These are phyloP conservation scores for Berkeleyomyces basicola DNA, from an alignment of 2,329 filamentous ascomycete genomes.

Conservation along the genomic window DNA sequence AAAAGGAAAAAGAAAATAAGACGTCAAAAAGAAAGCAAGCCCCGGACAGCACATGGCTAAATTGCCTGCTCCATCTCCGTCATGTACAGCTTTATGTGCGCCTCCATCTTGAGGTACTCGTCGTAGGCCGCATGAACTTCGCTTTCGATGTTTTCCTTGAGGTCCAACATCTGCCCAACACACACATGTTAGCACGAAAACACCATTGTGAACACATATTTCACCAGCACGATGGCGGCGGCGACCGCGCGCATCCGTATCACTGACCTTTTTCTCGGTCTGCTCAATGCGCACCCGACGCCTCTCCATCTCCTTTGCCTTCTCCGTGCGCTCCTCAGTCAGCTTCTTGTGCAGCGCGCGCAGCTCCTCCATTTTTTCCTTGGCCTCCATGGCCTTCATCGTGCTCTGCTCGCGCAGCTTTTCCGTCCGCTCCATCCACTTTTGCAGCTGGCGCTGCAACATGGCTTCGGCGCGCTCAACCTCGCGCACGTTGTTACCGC, in stretches of 20 bases:
- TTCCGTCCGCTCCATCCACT: conserved; percentile 76
- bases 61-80: conserved; percentile 96
- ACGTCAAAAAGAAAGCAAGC: neutral
- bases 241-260: neutral
- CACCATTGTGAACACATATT: neutral
- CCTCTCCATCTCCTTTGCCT: conserved; percentile 82
- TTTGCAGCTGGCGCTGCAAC: conserved; percentile 65
- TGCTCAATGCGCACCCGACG: conserved; percentile 89
- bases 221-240: no score
- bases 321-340: conserved; percentile 70
- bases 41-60: conserved; percentile 15
- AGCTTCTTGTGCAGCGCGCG: conserved; percentile 62
- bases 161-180: conserved; percentile 67
- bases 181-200: conserved; percentile 11
- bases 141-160: conserved; percentile 93
- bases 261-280: conserved; percentile 89
- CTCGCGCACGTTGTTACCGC: conserved; percentile 77
- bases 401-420: conserved; percentile 65
- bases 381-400: conserved; percentile 65
- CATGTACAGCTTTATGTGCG: conserved; percentile 93
- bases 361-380: conserved; percentile 80
- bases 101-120: conserved; percentile 94
- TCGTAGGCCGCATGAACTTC: conserved; percentile 83
- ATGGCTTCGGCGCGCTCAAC: conserved; percentile 78
- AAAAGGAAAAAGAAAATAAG: neutral